Conservation (phyloP, 768 basidiomycete species). For the Austroboletus eburneus region DNA sequence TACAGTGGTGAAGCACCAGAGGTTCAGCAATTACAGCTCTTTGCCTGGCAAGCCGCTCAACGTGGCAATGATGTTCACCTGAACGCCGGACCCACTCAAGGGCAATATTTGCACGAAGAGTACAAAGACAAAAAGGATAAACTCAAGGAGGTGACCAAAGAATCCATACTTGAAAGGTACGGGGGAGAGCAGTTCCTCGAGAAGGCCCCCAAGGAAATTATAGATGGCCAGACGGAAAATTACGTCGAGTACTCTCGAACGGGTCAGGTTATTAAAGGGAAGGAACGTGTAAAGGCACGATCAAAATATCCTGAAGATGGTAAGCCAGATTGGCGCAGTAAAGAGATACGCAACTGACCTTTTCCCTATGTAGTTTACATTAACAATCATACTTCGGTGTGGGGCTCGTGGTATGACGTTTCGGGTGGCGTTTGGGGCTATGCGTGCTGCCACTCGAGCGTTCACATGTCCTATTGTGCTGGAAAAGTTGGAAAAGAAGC, state of each 20-base stretch:
- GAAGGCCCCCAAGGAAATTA: constrained; percentile 82
- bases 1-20: constrained; percentile 90
- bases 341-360: background rate
- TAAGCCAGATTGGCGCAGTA: constrained; percentile 33
- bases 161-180: constrained; percentile 87
- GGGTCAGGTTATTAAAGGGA: constrained; percentile 88
- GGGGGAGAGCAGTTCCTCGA: constrained; percentile 93
- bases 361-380: constrained; percentile 62
- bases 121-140: constrained; percentile 92
- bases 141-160: constrained; percentile 82
- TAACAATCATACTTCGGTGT: constrained; percentile 94
- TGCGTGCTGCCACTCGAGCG: constrained; percentile 85
- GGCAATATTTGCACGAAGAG: constrained; percentile 85
- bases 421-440: constrained; percentile 82
- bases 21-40: constrained; percentile 88
- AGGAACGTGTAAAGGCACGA: constrained; percentile 78
- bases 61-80: constrained; percentile 94
- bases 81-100: constrained; percentile 95
- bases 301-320: constrained; percentile 98
- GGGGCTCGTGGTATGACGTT: constrained; percentile 93
- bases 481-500: constrained; percentile 83
- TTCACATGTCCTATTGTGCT: constrained; percentile 89
- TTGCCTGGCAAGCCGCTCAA: constrained; percentile 94
- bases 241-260: constrained; percentile 96
- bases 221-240: constrained; percentile 95